Evolutionary conservation across 371 early-diverging fungal genomes (phyloP).

Genomic region (Lichtheimia corymbifera): DNA sequence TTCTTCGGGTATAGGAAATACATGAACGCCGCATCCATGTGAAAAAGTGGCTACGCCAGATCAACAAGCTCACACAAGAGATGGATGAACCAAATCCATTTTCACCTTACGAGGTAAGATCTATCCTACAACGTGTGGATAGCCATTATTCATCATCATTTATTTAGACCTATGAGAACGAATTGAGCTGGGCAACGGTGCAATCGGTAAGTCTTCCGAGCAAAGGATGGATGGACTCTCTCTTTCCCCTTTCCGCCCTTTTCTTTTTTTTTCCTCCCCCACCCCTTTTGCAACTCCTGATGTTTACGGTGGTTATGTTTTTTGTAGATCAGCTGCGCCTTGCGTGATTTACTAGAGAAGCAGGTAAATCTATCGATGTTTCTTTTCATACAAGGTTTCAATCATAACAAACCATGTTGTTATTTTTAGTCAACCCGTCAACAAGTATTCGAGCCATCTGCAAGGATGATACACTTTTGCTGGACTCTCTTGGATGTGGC

Average conservation of each 20-base stretch:
- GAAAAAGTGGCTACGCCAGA: conserved; percentile 21
- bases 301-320: not conserved
- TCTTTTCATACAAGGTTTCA: not conserved
- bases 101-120: conserved; percentile 18
- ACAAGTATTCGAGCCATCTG: conserved; percentile 16
- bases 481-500: conserved; percentile 18
- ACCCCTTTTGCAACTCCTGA: conserved; percentile 7
- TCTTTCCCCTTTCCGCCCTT: not conserved
- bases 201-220: conserved; percentile 17
- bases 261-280: not conserved
- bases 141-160: not conserved
- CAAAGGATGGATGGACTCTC: no score
- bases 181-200: conserved; percentile 26
- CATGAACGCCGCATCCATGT: conserved; percentile 18
- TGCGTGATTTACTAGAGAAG: conserved; percentile 22
- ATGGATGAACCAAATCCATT: conserved; percentile 14
- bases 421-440: conserved; percentile 9
- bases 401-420: conserved; percentile 3
- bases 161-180: conserved; percentile 18
- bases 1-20: conserved; percentile 16
- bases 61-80: conserved; percentile 11
- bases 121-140: not conserved
- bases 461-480: conserved; percentile 22
- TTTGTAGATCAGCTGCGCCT: conserved; percentile 26
- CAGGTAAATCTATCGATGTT: conserved; percentile 17